phyloP scores from a whole-genome alignment of 371 early-diverging fungal species.

The Batkoa obscura region DNA sequence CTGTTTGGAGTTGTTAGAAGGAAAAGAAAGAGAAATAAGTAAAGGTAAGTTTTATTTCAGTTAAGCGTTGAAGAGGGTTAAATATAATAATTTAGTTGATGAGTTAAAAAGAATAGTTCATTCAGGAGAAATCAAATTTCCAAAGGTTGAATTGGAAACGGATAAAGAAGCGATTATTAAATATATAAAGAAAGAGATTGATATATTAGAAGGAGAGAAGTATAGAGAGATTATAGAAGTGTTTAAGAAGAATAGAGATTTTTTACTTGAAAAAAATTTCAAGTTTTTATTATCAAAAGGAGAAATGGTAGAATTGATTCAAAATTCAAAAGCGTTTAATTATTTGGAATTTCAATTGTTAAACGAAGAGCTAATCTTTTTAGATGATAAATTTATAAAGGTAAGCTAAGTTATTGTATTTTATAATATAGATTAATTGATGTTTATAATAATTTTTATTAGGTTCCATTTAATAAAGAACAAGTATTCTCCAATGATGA shows the following conservation, averaged over 20 bases:
- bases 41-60: too few species aligned
- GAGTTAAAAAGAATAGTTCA: not conserved
- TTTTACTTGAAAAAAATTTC: not conserved
- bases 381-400: not conserved
- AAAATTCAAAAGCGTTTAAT: not conserved
- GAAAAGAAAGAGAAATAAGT: too few species aligned
- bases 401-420: not conserved
- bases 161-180: not conserved
- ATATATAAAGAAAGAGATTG: not conserved
- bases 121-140: not conserved
- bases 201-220: not conserved
- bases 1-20: too few species aligned
- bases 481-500: conserved; percentile 69
- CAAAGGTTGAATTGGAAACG: not conserved
- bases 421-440: not conserved
- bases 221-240: not conserved
- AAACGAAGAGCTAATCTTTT: not conserved
- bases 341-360: not conserved
- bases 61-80: too few species aligned
- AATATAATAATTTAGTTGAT: too few species aligned
- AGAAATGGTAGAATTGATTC: not conserved
- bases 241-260: not conserved
- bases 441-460: not conserved
- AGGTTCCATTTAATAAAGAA: conserved; percentile 81
- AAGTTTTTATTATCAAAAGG: not conserved